Base-by-base conservation (phyloP, 129 eudicot species). In the Tagetes erecta region DNA sequence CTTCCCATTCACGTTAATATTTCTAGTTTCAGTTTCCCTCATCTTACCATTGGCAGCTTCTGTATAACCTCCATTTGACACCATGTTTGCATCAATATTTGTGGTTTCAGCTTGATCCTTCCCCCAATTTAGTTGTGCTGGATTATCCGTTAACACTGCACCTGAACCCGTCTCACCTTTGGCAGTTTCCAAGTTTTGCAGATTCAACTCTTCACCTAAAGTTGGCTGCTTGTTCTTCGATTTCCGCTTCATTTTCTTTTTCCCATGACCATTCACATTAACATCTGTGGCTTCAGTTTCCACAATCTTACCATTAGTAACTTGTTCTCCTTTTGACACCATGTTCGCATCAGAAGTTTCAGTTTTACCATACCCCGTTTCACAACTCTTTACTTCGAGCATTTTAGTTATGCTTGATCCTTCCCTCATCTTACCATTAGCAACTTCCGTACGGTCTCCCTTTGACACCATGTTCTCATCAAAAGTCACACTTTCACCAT, bases 131-230 rank as follows among this genome's bases (percentile, higher is more conserved):
- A 20, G 27, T 20, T 31, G 50, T 62, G 74, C 35, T 31, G 57
- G 7, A 39, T 20, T 41, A 50, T 59, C 44, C 20, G 31, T 53
- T 38, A 3, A n/a, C 6, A 6, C 12, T 11, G 67, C 1, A 62
- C 63, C 74, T 70, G 74, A 51, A 12, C 42, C 7, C 27, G 27
- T 62, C 9, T 35, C 67, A 62, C 41, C 20, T 3, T 11, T 38
- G 3, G 46, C 35, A 50, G 44, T 9, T 70, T 70, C 74, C 63
- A 70, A 10, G 9, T 69, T 44, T 37, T 68, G 46, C 8, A 70
- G 58, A 12, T 12, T 70, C 81, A 70, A 38, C 27, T 7, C 30
- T 49, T 78, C 81, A 57, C 65, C 72, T 60, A 35, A 6, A 3
- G 40, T 79, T 64, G 57, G 27, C 5, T n/a, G 37, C 42, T 41